Conservation (phyloP, 1,284 basidiomycete species). For the Sporisorium sorghi region DNA sequence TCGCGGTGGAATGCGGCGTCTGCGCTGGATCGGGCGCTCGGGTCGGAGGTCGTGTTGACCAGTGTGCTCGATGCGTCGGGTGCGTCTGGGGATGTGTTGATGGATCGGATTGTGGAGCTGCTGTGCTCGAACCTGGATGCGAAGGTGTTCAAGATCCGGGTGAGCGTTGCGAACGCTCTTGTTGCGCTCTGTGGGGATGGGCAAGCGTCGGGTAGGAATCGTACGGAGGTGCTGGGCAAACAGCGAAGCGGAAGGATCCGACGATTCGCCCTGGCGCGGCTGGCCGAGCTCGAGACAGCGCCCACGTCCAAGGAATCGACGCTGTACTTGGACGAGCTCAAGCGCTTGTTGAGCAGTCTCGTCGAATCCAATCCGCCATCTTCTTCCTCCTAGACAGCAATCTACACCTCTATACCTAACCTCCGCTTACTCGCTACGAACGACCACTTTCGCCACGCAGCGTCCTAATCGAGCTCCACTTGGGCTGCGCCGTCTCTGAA, state of each 20-base stretch:
- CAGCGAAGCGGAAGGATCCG: conserved; percentile 9
- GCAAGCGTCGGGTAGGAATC: not conserved
- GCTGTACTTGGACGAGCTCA: conserved; percentile 32
- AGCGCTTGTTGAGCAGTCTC: conserved; percentile 9
- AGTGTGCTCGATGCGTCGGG: not conserved
- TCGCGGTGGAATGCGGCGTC: conserved; percentile 45
- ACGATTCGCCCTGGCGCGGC: conserved; percentile 11
- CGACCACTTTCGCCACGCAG: conserved; percentile 17
- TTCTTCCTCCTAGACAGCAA: not conserved
- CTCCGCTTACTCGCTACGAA: not conserved
- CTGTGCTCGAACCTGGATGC: conserved; percentile 20
- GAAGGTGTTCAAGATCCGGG: conserved; percentile 39
- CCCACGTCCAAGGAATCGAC: conserved; percentile 21
- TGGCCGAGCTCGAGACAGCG: conserved; percentile 13
- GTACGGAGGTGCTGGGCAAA: conserved; percentile 15
- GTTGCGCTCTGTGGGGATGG: conserved; percentile 11
- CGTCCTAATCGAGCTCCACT: conserved; percentile 33
- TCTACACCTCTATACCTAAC: conserved; percentile 6
- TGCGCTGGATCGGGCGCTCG: conserved; percentile 34
- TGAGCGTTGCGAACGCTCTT: conserved; percentile 29
- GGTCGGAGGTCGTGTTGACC: conserved; percentile 13
- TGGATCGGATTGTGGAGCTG: conserved; percentile 18
- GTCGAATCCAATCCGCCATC: not conserved
- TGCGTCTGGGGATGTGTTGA: conserved; percentile 1
- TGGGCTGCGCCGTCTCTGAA: not conserved